Evolutionary conservation across 768 basidiomycete species (phyloP), one percentile per base, ranked within the genome.

Genomic region (Sistotremastrum suecicum): DNA sequence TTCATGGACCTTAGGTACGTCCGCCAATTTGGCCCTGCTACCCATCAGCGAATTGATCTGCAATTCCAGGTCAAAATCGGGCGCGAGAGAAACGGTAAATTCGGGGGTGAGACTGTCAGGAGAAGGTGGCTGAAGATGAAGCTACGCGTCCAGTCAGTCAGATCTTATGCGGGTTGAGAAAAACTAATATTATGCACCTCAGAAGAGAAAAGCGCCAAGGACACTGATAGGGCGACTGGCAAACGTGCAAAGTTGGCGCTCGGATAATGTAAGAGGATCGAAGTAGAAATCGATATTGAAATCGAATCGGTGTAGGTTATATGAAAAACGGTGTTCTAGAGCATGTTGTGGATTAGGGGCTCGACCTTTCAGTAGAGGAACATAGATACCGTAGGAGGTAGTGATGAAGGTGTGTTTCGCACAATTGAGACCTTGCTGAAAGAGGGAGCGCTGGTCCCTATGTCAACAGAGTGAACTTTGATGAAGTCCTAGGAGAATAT

Each of bases 1-100:
- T 59, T 99, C 92, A 53, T 98, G 92, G 10, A 98, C 68, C 62
- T 99, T 99, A 29, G 95, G 94, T 1, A 99, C 86, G 56, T 99
- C 91, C 49, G 89, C 90, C 1, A 99, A 72, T 63, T 97, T 95
- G n/a, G 95, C 92, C 39, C 94, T 79, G 52, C 87, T 91, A 12
- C 95, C 95, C 68, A 98, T 80, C 3, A 97, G 72, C 30, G 91
- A 97, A 5, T 80, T 88, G 7, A 88, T 91, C 42, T 81, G 77
- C 38, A 99, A 69, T 54, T 84, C 78, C 12, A 99, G 77, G 10
- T 77, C 77, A 56, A 99, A 95, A 55, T 87, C 80, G 2, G 89
- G 83, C 29, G 84, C 76, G 20, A 99, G 74, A 32, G 76, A 77
- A 34, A 94, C 58, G 1, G 78, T 76, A 47, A 94, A 51, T 50